Conservation (phyloP, 805 yeast genomes). For the Isabelozyma pseudorhagii region DNA sequence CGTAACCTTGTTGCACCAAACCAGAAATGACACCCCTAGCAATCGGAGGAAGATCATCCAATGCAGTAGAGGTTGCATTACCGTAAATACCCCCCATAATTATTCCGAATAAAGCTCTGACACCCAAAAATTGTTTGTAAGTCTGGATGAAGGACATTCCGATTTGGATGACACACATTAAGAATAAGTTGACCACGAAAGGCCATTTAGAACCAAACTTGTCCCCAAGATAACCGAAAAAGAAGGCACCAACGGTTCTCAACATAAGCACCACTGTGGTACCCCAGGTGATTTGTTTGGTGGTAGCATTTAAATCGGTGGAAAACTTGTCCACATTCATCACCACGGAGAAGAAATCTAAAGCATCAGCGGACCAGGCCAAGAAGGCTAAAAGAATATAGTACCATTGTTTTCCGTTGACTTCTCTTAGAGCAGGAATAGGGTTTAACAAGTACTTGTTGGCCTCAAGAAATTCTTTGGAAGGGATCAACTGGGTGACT, state of each 20-base stretch:
- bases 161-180: conserved; percentile 56
- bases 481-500: conserved; percentile 10
- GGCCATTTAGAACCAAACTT: conserved; percentile 69
- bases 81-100: conserved; percentile 75
- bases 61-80: conserved; percentile 60
- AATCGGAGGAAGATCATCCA: conserved; percentile 58
- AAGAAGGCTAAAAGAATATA: conserved; percentile 56
- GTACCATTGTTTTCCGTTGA: conserved; percentile 48
- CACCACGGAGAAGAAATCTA: conserved; percentile 66
- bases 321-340: conserved; percentile 54
- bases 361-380: conserved; percentile 73
- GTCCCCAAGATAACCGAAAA: conserved; percentile 63
- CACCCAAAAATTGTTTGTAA: conserved; percentile 49
- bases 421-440: conserved; percentile 33
- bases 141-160: conserved; percentile 66
- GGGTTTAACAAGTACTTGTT: conserved; percentile 36
- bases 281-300: conserved; percentile 65
- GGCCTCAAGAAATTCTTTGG: conserved; percentile 8
- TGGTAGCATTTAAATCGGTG: conserved; percentile 37
- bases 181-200: conserved; percentile 47
- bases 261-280: conserved; percentile 69
- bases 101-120: conserved; percentile 63
- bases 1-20: conserved; percentile 54
- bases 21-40: conserved; percentile 66
- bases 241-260: conserved; percentile 66